Evolutionary conservation across 176 grass and related monocot genomes (phyloP), one percentile per base, ranked within the genome.

Genomic region (Lolium rigidum): DNA sequence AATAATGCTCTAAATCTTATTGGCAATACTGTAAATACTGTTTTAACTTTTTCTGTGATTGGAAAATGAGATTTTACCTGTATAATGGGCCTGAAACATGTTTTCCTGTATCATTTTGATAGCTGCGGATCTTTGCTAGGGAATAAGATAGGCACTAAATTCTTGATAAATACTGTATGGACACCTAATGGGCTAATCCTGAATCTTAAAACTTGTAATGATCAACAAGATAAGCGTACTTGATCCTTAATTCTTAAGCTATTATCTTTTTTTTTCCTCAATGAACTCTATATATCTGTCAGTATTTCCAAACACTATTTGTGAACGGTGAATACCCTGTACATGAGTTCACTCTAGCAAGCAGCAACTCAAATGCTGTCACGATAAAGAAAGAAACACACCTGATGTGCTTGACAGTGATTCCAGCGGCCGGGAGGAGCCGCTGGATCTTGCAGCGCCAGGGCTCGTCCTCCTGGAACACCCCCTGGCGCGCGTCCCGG

Each of bases 351-450:
- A 37, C 28, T 67, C 7, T 38, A 17, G 31, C 28, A 67, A 67
- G 64, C 64, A 67, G 15, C 0, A 38, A 67, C 28, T 18, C 4
- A 43, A 21, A 5, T 46, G 68, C 0, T 6, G 2, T 0, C 2
- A 6, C 0, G 22, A 4, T 24, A 8, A 0, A 13, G 15, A 17
- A 4, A 5, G 3, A n/a, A 41, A 28, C 76, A 9, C 0, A 79
- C 81, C 87, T 89, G 76, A 95, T 93, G 84, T 97, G 82, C 63
- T 82, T 93, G 70, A 89, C 90, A 4, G 64, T 90, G 86, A 97
- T 85, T 11, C 94, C 94, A 48, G 66, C 83, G 4, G 85, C 37
- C 2, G 92, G 94, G 67, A 97, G 87, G 2, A 97, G 83, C 17
- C 41, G 62, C 3, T 82, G 90, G 80, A 97, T 81, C 83, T 98